Conservation (phyloP, 495 filamentous ascomycete genomes). For the Aspergillus taichungensis region DNA sequence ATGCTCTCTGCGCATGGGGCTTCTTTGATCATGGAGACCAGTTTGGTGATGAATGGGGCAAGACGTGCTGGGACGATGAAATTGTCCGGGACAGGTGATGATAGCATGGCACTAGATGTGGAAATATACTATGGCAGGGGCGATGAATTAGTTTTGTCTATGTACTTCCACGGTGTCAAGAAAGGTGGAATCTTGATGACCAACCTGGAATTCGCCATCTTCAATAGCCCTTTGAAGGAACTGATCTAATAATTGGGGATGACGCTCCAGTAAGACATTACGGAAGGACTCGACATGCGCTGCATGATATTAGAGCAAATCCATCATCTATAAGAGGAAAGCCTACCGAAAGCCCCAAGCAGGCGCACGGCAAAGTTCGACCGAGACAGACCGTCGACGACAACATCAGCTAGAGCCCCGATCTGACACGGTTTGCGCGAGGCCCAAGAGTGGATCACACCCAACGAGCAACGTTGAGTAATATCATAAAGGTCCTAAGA, state of each 20-base stretch:
- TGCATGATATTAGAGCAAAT: constrained; percentile 9
- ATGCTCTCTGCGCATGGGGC: constrained; percentile 33
- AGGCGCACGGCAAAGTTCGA: constrained; percentile 32
- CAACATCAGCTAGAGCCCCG: constrained; percentile 26
- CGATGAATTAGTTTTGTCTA: background rate
- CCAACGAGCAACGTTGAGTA: constrained; percentile 8
- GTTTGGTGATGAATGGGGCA: constrained; percentile 29
- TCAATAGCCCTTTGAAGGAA: constrained; percentile 30
- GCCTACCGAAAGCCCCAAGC: constrained; percentile 32
- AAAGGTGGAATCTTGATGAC: background rate
- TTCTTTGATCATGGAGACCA: constrained; percentile 23
- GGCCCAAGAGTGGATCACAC: constrained; percentile 29
- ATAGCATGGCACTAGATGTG: constrained; percentile 34
- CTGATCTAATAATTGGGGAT: constrained; percentile 33
- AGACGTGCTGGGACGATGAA: constrained; percentile 32
- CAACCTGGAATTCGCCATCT: constrained; percentile 25
- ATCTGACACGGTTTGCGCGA: constrained; percentile 40
- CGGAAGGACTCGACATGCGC: constrained; percentile 23
- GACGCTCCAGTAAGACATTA: constrained; percentile 30
- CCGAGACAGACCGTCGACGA: constrained; percentile 37
- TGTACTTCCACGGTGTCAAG: background rate
- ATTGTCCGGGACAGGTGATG: constrained; percentile 26
- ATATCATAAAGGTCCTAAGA: constrained; percentile 32
- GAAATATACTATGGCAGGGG: constrained; percentile 24
- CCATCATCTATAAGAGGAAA: background rate